Evolutionary conservation across 2,329 filamentous ascomycete species (phyloP).

Genomic region (Cladosporium sp.): DNA sequence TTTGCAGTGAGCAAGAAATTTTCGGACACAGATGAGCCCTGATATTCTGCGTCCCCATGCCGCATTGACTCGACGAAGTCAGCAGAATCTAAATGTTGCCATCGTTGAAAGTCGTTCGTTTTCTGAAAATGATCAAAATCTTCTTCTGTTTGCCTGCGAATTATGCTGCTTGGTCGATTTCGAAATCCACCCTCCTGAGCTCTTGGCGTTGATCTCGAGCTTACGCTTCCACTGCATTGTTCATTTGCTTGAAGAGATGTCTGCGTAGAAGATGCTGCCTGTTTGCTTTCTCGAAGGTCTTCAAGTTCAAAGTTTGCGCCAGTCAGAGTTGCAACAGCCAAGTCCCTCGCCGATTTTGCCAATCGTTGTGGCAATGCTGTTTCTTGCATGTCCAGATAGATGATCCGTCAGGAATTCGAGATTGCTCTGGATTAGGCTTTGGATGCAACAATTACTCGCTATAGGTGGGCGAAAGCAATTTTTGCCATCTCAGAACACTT

Average conservation of each 20-base stretch:
- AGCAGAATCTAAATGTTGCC: neutral
- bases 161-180: neutral
- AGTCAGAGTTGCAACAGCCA: neutral
- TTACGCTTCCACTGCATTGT: neutral
- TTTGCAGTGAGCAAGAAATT: neutral
- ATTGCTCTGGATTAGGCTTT: no score
- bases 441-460: no score
- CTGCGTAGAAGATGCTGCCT: neutral
- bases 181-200: neutral
- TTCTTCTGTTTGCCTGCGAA: neutral
- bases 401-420: neutral
- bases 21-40: neutral
- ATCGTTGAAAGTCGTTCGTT: neutral
- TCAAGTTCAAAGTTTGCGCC: neutral
- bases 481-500: neutral
- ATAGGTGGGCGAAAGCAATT: neutral
- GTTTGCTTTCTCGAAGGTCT: neutral
- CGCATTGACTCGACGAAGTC: neutral
- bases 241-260: neutral
- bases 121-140: constrained; percentile 1
- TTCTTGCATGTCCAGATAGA: neutral
- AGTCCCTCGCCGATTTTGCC: neutral
- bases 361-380: constrained; percentile 1
- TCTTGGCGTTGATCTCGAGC: neutral
- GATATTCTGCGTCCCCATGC: no score